Evolutionary conservation across 257 asterid genomes (phyloP).

Genomic region (Capsicum pubescens): DNA sequence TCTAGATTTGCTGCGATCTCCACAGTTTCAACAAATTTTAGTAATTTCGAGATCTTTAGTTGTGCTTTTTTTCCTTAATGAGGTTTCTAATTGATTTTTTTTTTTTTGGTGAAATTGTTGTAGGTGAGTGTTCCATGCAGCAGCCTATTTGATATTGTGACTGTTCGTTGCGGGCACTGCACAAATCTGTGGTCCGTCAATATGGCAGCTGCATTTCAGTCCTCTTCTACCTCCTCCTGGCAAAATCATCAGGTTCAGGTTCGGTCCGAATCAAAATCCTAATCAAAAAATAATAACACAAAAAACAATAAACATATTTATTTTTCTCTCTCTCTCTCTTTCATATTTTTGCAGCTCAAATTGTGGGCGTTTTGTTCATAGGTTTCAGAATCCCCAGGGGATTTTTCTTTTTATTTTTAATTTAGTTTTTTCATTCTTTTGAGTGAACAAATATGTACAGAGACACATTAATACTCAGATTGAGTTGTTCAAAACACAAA

Average conservation of each 20-base stretch:
- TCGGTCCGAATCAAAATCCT: not conserved
- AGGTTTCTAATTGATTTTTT: not conserved
- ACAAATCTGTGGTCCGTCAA: slow-evolving; percentile 82
- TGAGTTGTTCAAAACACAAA: slow-evolving; percentile 31
- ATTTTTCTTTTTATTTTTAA: not conserved
- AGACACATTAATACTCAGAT: slow-evolving; percentile 17
- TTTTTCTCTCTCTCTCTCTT: not conserved
- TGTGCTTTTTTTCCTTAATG: not conserved
- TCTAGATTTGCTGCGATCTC: not conserved
- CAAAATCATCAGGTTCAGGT: slow-evolving; percentile 58
- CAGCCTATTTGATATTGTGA: slow-evolving; percentile 76
- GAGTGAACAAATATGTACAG: slow-evolving; percentile 43
- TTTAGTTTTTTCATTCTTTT: slow-evolving; percentile 41
- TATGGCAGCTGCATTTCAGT: slow-evolving; percentile 88
- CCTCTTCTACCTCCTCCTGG: slow-evolving; percentile 34
- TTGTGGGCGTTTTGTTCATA: slow-evolving; percentile 53
- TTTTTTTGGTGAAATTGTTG: not conserved
- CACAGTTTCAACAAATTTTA: not conserved
- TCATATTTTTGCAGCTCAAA: slow-evolving; percentile 44
- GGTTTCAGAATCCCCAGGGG: slow-evolving; percentile 68
- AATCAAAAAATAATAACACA: not conserved
- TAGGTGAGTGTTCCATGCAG: slow-evolving; percentile 97
- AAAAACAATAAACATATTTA: not conserved
- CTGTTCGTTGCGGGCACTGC: slow-evolving; percentile 95
- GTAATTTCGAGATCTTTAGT: not conserved